These are phyloP conservation scores for Apiotrichum laibachii DNA, from an alignment of 1,284 basidiomycete genomes.

Conservation along the genomic window DNA sequence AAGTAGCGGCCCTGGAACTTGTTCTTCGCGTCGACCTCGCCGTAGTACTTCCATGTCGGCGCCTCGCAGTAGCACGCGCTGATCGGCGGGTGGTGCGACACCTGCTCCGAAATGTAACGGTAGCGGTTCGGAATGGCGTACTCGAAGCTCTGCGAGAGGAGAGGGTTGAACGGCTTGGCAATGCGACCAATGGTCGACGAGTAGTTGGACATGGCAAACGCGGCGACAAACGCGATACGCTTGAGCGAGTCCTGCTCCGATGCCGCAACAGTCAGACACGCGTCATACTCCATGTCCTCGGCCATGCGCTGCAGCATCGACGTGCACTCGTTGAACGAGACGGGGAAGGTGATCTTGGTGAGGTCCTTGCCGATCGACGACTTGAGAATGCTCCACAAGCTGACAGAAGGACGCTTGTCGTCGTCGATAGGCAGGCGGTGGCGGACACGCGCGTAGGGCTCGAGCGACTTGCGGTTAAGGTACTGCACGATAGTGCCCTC, in stretches of 20 bases:
- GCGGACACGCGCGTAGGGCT: conserved; percentile 70
- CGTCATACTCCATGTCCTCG: conserved; percentile 94
- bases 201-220: conserved; percentile 96
- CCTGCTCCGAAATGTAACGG: conserved; percentile 90
- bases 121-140: conserved; percentile 88
- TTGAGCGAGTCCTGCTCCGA: conserved; percentile 72
- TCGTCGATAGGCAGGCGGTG: conserved; percentile 64
- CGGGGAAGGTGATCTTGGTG: conserved; percentile 89
- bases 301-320: conserved; percentile 84
- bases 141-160: conserved; percentile 84
- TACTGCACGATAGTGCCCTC: conserved; percentile 39
- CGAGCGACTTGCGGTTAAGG: conserved; percentile 59
- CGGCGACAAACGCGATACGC: conserved; percentile 88
- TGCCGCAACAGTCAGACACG: conserved; percentile 75
- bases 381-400: conserved; percentile 94
- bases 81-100: conserved; percentile 94
- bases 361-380: conserved; percentile 95
- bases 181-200: conserved; percentile 91
- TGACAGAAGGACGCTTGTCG: conserved; percentile 84
- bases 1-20: conserved; percentile 96
- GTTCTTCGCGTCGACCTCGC: conserved; percentile 76
- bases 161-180: conserved; percentile 84
- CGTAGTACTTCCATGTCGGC: conserved; percentile 85
- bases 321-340: conserved; percentile 93
- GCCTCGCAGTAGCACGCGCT: conserved; percentile 96